Percentiles rank a stretch among this genome's conserved stretches.
phyloP scores from a whole-genome alignment of 441 rosid species.

The Mallotus repandus region DNA sequence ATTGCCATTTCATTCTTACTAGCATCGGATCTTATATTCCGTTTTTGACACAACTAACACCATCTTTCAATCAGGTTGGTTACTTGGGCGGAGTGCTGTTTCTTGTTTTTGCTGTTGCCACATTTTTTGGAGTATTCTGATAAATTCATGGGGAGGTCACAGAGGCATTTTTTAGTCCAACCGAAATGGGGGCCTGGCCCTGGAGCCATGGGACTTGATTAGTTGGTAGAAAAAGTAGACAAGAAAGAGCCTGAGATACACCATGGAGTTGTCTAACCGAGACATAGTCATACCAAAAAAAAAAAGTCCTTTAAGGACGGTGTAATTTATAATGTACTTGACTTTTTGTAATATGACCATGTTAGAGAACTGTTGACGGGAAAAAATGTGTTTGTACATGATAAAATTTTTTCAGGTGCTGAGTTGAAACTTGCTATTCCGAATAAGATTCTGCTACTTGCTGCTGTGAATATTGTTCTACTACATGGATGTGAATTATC shows the following conservation, averaged over 20 bases:
- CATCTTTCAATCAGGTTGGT: slow-evolving; percentile 64
- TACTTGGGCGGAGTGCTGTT: slow-evolving; percentile 84
- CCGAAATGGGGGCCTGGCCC: not conserved
- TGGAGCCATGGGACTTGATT: not conserved
- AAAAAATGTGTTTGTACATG: not conserved
- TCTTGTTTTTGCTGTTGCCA: slow-evolving; percentile 82
- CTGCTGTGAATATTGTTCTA: no score
- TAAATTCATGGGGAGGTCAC: slow-evolving; percentile 12
- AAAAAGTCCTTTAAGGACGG: slow-evolving; percentile 5
- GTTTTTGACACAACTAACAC: slow-evolving; percentile 4
- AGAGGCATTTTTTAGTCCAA: slow-evolving; percentile 16
- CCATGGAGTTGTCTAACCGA: not conserved
- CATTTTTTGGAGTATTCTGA: slow-evolving; percentile 85
- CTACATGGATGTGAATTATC: no score
- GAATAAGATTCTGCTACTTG: not conserved
- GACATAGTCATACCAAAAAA: slow-evolving; percentile 4
- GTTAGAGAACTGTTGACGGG: not conserved
- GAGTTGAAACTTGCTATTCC: not conserved
- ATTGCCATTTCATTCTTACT: not conserved
- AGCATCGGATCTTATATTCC: not conserved
- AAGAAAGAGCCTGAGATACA: not conserved
- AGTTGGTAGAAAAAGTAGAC: slow-evolving; percentile 13
- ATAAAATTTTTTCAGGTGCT: not conserved
- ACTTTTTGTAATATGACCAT: not conserved
- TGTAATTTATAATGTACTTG: not conserved